Evolutionary conservation across 163 green algal species (phyloP).

Genomic region (Scenedesmus sp.): DNA sequence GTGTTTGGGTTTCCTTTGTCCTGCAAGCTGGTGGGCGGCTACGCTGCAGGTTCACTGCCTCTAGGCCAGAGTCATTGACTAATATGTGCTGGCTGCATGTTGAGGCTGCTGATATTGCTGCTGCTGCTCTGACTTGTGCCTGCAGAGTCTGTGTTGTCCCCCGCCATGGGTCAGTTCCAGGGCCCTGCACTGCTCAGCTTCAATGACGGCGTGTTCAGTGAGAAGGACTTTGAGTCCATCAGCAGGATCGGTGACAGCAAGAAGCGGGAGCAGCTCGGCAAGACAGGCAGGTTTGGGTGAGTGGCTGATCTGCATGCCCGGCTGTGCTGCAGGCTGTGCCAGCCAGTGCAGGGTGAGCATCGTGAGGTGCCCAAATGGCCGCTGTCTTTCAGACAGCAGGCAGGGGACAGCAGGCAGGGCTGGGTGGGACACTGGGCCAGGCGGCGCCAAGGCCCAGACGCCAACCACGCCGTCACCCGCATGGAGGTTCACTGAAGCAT

Average conservation of each 20-base stretch:
- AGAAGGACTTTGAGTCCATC: constrained; percentile 84
- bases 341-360: no score
- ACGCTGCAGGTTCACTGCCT: background rate
- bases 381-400: background rate
- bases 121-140: background rate
- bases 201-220: constrained; percentile 83
- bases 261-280: constrained; percentile 79
- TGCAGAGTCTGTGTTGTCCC: constrained; percentile 65
- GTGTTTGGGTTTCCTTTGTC: no score
- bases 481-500: no score
- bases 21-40: background rate
- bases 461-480: no score
- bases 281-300: constrained; percentile 85
- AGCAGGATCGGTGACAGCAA: constrained; percentile 79
- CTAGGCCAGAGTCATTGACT: background rate
- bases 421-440: no score
- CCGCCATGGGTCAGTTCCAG: constrained; percentile 75
- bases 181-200: constrained; percentile 80
- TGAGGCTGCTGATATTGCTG: background rate
- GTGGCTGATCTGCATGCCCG: background rate
- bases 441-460: no score
- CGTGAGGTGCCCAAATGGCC: no score
- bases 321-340: no score
- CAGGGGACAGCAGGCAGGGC: background rate
- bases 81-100: background rate